phyloP scores from a whole-genome alignment of 176 grass and related monocot genomes.

The Paspalum vaginatum region DNA sequence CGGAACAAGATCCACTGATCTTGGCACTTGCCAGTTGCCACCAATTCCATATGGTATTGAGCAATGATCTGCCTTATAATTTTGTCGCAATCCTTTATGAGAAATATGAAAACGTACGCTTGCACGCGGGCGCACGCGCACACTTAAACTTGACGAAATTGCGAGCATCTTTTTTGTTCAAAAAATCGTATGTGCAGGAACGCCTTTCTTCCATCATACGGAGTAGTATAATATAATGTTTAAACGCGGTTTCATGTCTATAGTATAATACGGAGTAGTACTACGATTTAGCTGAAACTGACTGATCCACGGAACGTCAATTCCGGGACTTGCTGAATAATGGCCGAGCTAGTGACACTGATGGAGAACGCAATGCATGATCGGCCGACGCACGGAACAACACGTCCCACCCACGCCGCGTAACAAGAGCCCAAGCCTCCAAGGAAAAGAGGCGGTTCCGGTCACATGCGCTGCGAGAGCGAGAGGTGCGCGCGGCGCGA shows the following conservation, averaged over 20 bases:
- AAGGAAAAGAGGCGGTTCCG: not conserved
- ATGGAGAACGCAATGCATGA: not conserved
- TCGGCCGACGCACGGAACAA: not conserved
- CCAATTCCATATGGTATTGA: not conserved
- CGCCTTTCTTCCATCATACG: not conserved
- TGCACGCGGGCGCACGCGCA: too few species aligned
- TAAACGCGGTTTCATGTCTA: not conserved
- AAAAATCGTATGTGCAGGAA: not conserved
- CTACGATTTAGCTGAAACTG: not conserved
- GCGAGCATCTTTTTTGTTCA: not conserved
- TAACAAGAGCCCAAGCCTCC: not conserved
- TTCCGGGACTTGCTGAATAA: not conserved
- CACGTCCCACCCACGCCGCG: not conserved
- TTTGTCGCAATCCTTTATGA: not conserved
- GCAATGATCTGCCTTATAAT: not conserved
- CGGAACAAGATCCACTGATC: conserved; percentile 14
- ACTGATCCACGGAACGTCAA: not conserved
- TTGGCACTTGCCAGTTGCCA: not conserved
- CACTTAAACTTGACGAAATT: not conserved
- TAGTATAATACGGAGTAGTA: too few species aligned
- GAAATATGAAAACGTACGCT: not conserved
- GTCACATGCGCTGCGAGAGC: conserved; percentile 7
- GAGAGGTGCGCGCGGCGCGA: not conserved
- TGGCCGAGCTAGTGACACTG: not conserved
- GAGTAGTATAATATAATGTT: not conserved